Evolutionary conservation across 495 filamentous ascomycete genomes (phyloP).

Genomic region (Melanomma pulvis-pyrius): DNA sequence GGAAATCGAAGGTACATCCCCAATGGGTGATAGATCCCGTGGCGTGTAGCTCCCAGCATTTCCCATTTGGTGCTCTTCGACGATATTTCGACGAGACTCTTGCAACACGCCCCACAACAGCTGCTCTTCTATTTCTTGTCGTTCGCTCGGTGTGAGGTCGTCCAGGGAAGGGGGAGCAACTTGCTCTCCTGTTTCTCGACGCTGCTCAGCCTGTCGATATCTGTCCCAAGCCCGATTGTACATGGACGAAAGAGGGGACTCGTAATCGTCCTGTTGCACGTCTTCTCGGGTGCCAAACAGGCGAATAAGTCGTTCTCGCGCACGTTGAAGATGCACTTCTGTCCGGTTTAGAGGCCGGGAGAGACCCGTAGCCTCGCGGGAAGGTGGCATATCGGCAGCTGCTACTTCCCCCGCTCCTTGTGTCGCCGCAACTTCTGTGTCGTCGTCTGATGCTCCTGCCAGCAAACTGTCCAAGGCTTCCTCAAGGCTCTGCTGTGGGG

Average conservation of each 20-base stretch:
- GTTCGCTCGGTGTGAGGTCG: background rate
- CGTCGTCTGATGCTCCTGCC: constrained; percentile 35
- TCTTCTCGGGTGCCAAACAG: constrained; percentile 50
- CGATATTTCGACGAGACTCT: constrained; percentile 1
- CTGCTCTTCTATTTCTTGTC: constrained; percentile 18
- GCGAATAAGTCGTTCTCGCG: constrained; percentile 40
- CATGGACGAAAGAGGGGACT: constrained; percentile 48
- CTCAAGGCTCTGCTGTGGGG: constrained; percentile 37
- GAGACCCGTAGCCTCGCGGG: background rate
- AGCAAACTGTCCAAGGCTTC: constrained; percentile 45
- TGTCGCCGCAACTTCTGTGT: background rate
- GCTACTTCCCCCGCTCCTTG: background rate
- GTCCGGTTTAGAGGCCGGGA: constrained; percentile 1
- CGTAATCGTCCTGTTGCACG: constrained; percentile 47
- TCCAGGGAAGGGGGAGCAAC: background rate
- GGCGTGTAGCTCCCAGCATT: background rate
- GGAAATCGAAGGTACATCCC: background rate
- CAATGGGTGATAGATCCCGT: background rate
- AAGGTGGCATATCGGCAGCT: background rate
- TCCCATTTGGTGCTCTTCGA: background rate
- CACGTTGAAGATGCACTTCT: constrained; percentile 10
- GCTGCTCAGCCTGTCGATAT: constrained; percentile 44
- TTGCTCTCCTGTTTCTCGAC: constrained; percentile 18
- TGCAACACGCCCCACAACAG: constrained; percentile 13
- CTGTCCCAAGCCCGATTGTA: constrained; percentile 44